A percentile compares a stretch with the other conserved stretches of the same genome.
Evolutionary conservation across 2,329 filamentous ascomycete species (phyloP).

Genomic region (Knufia petricola): DNA sequence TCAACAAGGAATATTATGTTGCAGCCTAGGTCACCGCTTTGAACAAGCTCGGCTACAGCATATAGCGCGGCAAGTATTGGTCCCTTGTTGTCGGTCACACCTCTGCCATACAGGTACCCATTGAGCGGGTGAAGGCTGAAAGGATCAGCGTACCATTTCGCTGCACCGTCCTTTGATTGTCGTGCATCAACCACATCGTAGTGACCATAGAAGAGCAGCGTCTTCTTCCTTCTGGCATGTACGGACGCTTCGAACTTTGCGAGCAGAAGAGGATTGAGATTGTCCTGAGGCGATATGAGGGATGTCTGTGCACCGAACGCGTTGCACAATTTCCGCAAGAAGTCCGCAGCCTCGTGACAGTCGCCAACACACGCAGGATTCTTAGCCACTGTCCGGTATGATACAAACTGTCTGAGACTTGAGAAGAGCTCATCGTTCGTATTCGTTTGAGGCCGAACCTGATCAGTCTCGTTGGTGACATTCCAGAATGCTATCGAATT

Average conservation of each 20-base stretch:
- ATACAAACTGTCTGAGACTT: conserved; percentile 74
- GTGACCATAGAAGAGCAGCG: conserved; percentile 92
- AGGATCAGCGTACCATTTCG: conserved; percentile 74
- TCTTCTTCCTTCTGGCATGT: conserved; percentile 46
- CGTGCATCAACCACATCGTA: conserved; percentile 87
- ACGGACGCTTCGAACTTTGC: conserved; percentile 62
- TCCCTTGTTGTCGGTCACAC: conserved; percentile 96
- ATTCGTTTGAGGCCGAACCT: not conserved
- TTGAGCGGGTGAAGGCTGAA: conserved; percentile 84
- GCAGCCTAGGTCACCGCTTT: conserved; percentile 71
- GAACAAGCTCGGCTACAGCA: conserved; percentile 78
- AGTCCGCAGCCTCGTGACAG: conserved; percentile 85
- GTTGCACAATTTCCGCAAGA: conserved; percentile 81
- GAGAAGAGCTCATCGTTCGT: conserved; percentile 49
- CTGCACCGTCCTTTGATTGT: conserved; percentile 36
- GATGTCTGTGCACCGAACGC: conserved; percentile 82
- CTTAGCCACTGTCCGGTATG: conserved; percentile 85
- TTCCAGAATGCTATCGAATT: conserved; percentile 84
- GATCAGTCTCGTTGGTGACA: conserved; percentile 31
- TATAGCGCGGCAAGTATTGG: conserved; percentile 90
- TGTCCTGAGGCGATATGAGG: conserved; percentile 72
- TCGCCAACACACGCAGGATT: conserved; percentile 79
- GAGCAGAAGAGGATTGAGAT: conserved; percentile 84
- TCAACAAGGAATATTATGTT: conserved; percentile 93
- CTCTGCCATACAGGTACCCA: conserved; percentile 87